Evolutionary conservation across 306 rosid genomes (phyloP).

Genomic region (Quercus wislizeni): DNA sequence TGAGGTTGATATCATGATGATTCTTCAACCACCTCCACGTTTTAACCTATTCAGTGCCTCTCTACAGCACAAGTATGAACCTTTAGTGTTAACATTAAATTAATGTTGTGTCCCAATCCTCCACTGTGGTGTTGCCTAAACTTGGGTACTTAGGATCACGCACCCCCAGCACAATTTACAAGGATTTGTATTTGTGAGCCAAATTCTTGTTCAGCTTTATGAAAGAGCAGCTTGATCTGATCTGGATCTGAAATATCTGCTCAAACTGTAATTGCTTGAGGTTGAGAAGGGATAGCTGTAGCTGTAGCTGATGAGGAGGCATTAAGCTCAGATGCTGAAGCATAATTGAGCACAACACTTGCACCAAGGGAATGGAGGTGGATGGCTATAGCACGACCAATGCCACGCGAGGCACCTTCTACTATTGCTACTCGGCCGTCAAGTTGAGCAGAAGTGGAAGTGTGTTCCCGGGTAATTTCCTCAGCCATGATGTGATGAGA

Average conservation of each 20-base stretch:
- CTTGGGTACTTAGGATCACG: slow-evolving; percentile 36
- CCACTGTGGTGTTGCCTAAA: slow-evolving; percentile 22
- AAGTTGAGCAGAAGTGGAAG: slow-evolving; percentile 25
- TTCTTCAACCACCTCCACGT: slow-evolving; percentile 41
- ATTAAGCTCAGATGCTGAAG: slow-evolving; percentile 39
- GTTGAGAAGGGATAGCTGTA: neutral
- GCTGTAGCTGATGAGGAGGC: neutral
- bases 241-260: slow-evolving; percentile 41
- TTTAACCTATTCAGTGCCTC: slow-evolving; percentile 33
- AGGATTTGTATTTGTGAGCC: slow-evolving; percentile 26
- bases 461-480: neutral
- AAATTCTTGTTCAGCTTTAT: slow-evolving; percentile 33
- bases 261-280: slow-evolving; percentile 26
- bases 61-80: slow-evolving; percentile 30
- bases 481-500: neutral
- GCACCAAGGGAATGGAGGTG: slow-evolving; percentile 55
- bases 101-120: slow-evolving; percentile 37
- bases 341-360: slow-evolving; percentile 37
- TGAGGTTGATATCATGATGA: slow-evolving; percentile 33
- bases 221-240: slow-evolving; percentile 37
- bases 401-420: slow-evolving; percentile 51
- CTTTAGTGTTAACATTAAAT: slow-evolving; percentile 38
- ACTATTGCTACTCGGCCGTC: slow-evolving; percentile 39
- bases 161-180: slow-evolving; percentile 42
- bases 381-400: slow-evolving; percentile 43